Evolutionary conservation across 768 basidiomycete genomes (phyloP).

Genomic region (Naganishia antarctica): DNA sequence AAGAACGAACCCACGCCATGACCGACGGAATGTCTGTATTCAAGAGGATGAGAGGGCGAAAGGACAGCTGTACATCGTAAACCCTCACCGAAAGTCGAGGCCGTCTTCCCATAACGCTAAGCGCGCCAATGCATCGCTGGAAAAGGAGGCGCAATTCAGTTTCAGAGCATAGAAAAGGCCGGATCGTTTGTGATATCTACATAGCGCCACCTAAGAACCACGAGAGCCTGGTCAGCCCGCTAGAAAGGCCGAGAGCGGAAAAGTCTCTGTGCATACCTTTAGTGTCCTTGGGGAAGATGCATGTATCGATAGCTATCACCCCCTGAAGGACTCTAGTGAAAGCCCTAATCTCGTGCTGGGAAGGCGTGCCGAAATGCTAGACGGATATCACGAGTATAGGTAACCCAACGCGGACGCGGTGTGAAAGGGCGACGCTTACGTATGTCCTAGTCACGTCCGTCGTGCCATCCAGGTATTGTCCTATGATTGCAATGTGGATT

Average conservation of each 20-base stretch:
- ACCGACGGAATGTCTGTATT: constrained; percentile 75
- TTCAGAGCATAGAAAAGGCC: too few species aligned
- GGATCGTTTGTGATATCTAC: not conserved
- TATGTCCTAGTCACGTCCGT: constrained; percentile 91
- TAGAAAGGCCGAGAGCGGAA: not conserved
- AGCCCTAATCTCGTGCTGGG: constrained; percentile 72
- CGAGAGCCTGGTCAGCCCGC: not conserved
- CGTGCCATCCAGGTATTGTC: constrained; percentile 85
- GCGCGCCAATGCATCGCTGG: constrained; percentile 29
- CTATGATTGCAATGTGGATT: constrained; percentile 45
- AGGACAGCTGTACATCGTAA: not conserved
- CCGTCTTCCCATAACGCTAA: constrained; percentile 43
- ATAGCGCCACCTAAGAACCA: constrained; percentile 5
- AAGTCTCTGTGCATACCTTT: constrained; percentile 41
- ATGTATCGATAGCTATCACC: constrained; percentile 61
- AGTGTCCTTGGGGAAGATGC: constrained; percentile 65
- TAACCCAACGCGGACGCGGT: not conserved
- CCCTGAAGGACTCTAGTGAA: constrained; percentile 71
- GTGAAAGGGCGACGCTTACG: constrained; percentile 35
- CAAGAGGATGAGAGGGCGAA: not conserved
- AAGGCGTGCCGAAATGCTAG: constrained; percentile 76
- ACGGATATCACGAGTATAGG: too few species aligned
- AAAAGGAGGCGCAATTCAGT: not conserved
- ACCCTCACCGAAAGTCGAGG: constrained; percentile 36
- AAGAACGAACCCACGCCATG: constrained; percentile 93